These are phyloP conservation scores for Tirmania nivea DNA, from an alignment of 495 filamentous ascomycete genomes.

Conservation along the genomic window DNA sequence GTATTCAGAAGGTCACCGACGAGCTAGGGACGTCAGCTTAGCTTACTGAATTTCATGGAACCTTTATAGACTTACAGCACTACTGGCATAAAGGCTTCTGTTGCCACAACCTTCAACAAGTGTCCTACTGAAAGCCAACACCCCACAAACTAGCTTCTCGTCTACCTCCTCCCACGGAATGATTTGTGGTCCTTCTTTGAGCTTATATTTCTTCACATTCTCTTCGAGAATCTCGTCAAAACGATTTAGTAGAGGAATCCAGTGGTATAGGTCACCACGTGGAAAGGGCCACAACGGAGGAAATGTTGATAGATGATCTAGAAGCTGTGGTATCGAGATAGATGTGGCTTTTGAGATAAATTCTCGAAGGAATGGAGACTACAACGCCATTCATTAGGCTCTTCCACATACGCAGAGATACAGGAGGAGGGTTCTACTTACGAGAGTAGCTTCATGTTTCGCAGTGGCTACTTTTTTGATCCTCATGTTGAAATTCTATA, in stretches of 20 bases:
- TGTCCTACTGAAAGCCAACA: slow-evolving; percentile 66
- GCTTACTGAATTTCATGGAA: background rate
- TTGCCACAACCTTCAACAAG: slow-evolving; percentile 92
- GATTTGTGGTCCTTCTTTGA: slow-evolving; percentile 61
- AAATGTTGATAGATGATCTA: slow-evolving; percentile 53
- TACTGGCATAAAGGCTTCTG: slow-evolving; percentile 86
- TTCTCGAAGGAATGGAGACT: slow-evolving; percentile 71
- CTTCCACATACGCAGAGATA: background rate
- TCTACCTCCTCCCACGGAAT: slow-evolving; percentile 22
- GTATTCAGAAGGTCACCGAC: slow-evolving; percentile 73
- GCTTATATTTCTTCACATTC: slow-evolving; percentile 58
- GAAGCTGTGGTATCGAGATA: slow-evolving; percentile 53
- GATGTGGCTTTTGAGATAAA: slow-evolving; percentile 48
- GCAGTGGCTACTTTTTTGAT: slow-evolving; percentile 86
- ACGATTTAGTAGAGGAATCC: slow-evolving; percentile 84
- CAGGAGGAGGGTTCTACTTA: slow-evolving; percentile 27
- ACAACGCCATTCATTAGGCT: slow-evolving; percentile 1
- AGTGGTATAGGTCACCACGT: slow-evolving; percentile 94
- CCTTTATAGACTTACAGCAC: slow-evolving; percentile 22
- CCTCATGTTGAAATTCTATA: slow-evolving; percentile 47
- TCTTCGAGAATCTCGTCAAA: slow-evolving; percentile 76
- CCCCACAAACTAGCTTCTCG: slow-evolving; percentile 45
- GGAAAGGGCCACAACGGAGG: slow-evolving; percentile 84
- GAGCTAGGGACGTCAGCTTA: slow-evolving; percentile 24
- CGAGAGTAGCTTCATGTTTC: slow-evolving; percentile 84